Base-by-base conservation (phyloP, 495 filamentous ascomycete genomes). In the Neurospora intermedia region DNA sequence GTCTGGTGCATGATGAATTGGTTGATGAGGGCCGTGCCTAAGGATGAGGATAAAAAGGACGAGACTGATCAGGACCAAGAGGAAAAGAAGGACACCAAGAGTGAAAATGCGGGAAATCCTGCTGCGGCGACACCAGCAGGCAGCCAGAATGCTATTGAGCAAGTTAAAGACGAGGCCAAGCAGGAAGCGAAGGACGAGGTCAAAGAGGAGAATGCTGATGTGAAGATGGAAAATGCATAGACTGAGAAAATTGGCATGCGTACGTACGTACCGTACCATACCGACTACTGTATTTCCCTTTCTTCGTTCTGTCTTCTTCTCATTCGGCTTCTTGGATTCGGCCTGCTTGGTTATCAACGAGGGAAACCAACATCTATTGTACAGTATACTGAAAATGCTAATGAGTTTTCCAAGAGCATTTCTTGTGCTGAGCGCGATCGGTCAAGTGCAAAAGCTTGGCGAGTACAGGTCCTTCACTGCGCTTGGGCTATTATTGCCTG, bases 1-100 rank as follows among this genome's bases (percentile, higher is more conserved):
- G 79, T 96, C 5, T 97, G 93, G 93, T 87, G 86, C 10, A 82
- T 95, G 69, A 91, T 96, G 86, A 85, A 85, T 35, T 94, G 87
- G 79, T 80, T 90, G 75, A 90, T 94, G 87, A 85, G 92, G 73
- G 54, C 54, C 27, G 27, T 66, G 54, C 54, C 54, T 7, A 81
- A 79, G 43, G 76, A 77, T 5, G 78, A 76, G 69, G 75, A 74
- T 59, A 70, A 75, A 54, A 66, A 66, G 11, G 74, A 73, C n/a
- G 69, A 45, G 0, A 66, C 10, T 10, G 43, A 35, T 35, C 54
- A 66, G 54, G 35, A 18, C 54, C 54, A 66, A 18, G 54, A 16
- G 27, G 15, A 18, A 38, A 18, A 66, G 54, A 35, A 38, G 27
- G 54, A 38, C 54, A 38, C 54, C 1, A 66, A 16, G 27, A 16